Evolutionary conservation across 768 basidiomycete genomes (phyloP).

Genomic region (Dioszegia crocea): DNA sequence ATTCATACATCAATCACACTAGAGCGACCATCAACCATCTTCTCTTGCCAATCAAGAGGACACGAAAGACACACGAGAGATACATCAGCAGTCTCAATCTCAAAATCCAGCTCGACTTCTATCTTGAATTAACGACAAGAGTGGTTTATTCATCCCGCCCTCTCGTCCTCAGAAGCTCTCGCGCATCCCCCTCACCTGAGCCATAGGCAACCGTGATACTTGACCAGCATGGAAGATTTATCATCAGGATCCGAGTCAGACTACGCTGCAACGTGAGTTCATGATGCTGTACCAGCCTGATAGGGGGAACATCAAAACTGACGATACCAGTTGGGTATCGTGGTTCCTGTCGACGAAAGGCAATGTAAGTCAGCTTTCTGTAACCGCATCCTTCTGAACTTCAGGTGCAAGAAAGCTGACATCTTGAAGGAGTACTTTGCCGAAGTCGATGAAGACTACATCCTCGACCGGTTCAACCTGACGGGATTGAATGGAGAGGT

Average conservation of each 20-base stretch:
- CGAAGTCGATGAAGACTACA: conserved; percentile 97
- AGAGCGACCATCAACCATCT: no score
- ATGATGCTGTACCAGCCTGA: background rate
- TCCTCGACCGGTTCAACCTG: conserved; percentile 98
- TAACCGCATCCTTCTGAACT: background rate
- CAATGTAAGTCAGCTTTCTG: no score
- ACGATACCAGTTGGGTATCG: conserved; percentile 73
- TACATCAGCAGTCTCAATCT: no score
- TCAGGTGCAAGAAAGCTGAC: background rate
- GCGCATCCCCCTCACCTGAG: no score
- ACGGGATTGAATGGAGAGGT: conserved; percentile 88
- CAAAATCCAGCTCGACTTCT: no score
- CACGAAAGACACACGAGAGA: no score
- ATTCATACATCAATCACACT: background rate
- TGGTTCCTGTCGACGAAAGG: conserved; percentile 97
- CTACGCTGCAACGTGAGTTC: conserved; percentile 71
- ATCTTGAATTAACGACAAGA: no score
- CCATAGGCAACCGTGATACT: background rate
- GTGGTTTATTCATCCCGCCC: no score
- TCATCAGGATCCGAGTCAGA: conserved; percentile 83
- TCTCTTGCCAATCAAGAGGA: no score
- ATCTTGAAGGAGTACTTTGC: conserved; percentile 77
- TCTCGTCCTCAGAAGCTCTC: no score
- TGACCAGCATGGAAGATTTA: conserved; percentile 48
- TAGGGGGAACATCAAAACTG: background rate